Base-by-base conservation (phyloP, 306 rosid species). In the Mimosa pudica region DNA sequence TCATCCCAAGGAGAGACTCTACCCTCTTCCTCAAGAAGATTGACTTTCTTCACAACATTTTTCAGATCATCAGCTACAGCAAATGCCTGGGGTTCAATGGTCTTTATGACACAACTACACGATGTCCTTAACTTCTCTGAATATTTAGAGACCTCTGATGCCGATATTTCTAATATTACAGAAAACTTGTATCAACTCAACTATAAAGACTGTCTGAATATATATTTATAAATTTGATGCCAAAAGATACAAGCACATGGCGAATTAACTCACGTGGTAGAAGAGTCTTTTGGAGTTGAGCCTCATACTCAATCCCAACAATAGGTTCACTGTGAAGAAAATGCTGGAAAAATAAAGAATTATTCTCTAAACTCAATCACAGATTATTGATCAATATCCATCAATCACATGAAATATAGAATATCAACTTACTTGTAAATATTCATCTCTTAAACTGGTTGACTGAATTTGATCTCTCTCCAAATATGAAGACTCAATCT, bases 381-480 rank as follows among this genome's bases (percentile, higher is more conserved):
- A 55, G 69, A 36, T 71, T 54, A 60, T 81, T 24, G 68, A 52
- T 47, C 76, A 62, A 58, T 62, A 70, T 47, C 73, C 73, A 70
- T 66, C 47, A 11, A 62, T 32, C 44, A 33, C 35, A 71, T 70
- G 70, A 61, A 68, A 60, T 77, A 73, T 45, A 49, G 8, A 70
- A 61, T 46, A 54, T 46, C 10, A 47, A 85, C 45, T 74, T 88
- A 95, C 98, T 78, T 95, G 98, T 84, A 95, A 88, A 84, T 91
- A 92, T 85, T 92, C 98, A 77, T 92, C 97, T 75, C 95, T 85
- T 82, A 95, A 83, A 86, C 87, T 92, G 42, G 97, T 91, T 76
- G 98, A 91, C 79, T 95, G 98, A 94, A 95, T 81, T 87, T 95
- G 98, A 87, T 92, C 98, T 20, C 98, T 92, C 82, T 95, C 98